Conservation (phyloP, 148 eudicot species). For the Simmondsia chinensis region DNA sequence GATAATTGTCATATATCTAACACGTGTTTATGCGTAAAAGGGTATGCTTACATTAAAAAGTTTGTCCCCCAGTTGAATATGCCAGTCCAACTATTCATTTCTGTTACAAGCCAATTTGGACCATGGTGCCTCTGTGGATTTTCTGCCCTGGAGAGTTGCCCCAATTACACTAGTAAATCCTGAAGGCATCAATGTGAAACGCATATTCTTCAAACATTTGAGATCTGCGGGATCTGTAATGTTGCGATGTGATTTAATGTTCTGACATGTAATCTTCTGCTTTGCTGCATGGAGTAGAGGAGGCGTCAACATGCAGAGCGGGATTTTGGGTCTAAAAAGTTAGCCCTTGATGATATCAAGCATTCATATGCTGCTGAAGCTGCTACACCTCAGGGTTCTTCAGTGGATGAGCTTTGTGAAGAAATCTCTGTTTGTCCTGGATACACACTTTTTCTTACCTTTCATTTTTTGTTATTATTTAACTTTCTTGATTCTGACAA, state of each 20-base stretch:
- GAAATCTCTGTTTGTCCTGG: conserved; percentile 73
- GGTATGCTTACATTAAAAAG: too few species aligned
- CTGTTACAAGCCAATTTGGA: too few species aligned
- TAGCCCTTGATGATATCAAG: conserved; percentile 54
- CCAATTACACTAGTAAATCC: too few species aligned
- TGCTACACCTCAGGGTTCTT: conserved; percentile 32
- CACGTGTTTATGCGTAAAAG: too few species aligned
- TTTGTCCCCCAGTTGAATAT: too few species aligned
- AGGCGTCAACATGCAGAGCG: conserved; percentile 35
- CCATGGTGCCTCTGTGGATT: background rate
- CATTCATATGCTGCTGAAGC: conserved; percentile 45
- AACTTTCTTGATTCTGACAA: background rate
- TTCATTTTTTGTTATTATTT: conserved; percentile 1
- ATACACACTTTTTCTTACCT: too few species aligned
- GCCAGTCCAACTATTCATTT: too few species aligned
- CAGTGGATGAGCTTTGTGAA: conserved; percentile 63
- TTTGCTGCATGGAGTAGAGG: conserved; percentile 34
- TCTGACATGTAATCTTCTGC: conserved; percentile 5
- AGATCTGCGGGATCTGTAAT: background rate
- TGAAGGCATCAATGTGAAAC: too few species aligned
- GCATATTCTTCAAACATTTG: too few species aligned
- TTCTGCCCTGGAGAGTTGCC: too few species aligned
- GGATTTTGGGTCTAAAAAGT: conserved; percentile 24
- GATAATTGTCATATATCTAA: too few species aligned
- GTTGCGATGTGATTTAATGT: background rate